These are phyloP conservation scores for Pythium scleroteichum DNA, from an alignment of 352 stramenopile species.

Conservation along the genomic window DNA sequence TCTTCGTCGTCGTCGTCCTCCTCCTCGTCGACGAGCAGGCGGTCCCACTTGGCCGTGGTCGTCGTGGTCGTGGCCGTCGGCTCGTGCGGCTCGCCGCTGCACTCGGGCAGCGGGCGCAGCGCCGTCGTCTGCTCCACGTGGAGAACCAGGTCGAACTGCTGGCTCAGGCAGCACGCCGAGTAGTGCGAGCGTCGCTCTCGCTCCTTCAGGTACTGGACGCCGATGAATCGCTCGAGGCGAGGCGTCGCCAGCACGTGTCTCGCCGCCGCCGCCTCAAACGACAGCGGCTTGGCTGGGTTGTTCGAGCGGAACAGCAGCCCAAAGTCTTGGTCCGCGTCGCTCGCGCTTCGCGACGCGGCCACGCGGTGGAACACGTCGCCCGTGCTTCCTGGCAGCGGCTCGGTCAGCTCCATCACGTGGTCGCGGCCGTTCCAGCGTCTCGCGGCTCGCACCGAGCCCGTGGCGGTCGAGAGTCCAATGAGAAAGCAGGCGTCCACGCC, in stretches of 20 bases:
- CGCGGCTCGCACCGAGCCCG: conserved; percentile 32
- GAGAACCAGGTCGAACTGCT: conserved; percentile 36
- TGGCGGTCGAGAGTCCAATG: conserved; percentile 32
- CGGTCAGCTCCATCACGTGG: conserved; percentile 30
- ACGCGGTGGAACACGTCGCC: conserved; percentile 30
- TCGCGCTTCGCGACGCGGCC: neutral
- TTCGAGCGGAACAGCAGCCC: conserved; percentile 28
- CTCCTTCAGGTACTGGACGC: conserved; percentile 34
- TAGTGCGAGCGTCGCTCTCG: conserved; percentile 36
- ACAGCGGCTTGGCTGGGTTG: neutral
- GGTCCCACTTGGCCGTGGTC: conserved; percentile 16
- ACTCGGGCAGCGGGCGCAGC: conserved; percentile 29
- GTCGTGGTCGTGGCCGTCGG: neutral
- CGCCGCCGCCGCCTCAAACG: neutral
- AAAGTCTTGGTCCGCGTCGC: conserved; percentile 20
- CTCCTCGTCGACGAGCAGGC: neutral
- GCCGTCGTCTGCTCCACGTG: conserved; percentile 34
- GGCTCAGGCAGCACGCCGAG: conserved; percentile 26
- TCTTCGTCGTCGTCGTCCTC: conserved; percentile 11
- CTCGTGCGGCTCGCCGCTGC: conserved; percentile 19
- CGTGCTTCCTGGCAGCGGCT: conserved; percentile 19
- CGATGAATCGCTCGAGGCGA: conserved; percentile 34
- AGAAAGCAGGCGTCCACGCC: conserved; percentile 28
- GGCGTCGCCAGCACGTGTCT: conserved; percentile 10
- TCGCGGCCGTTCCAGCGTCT: conserved; percentile 33